Base-by-base conservation (phyloP, 1,139 yeast genomes). In the Taiozyma sp. region DNA sequence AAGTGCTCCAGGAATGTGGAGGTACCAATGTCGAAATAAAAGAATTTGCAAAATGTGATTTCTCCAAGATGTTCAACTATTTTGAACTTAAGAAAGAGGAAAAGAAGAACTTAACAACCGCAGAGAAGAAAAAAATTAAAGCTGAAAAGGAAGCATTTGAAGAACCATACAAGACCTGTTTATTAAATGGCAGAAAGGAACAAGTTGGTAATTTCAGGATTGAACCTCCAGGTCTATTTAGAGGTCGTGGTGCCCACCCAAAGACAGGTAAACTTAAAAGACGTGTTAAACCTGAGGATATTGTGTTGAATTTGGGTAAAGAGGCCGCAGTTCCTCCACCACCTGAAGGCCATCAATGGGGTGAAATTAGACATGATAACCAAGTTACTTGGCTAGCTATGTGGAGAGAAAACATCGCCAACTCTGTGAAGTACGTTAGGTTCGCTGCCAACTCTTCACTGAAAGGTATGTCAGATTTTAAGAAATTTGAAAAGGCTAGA, bases 201-300 rank as follows among this genome's bases (percentile, higher is more conserved):
- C 92, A 85, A 62, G 95, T 93, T 42, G 98, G 98, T 19, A 92
- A 93, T 66, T 92, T 92, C 68, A 76, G 93, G 63, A 85, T 93
- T 50, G 99, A 93, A 74, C 98, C 98, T 45, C 98, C 99, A 0
- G 97, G 96, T 2, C 72, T 93, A 51, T 93, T 92, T 66, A 78
- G 98, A 67, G 99, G 98, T 44, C 87, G 98, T 68, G 98, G 99
- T 60, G 92, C 92, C 0, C 98, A 92, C 68, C 98, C 98, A 19
- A 91, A 89, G 67, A 92, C 97, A 1, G 99, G 98, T 47, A 88
- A 86, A 66, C 73, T 90, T 52, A 87, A 87, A 62, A 78, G 84
- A 66, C 79, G 98, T 58, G 97, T 93, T 16, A 70, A 72, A 51
- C 97, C 98, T 0, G 97, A 92, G 68, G 95, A 89, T 65, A 87